Base-by-base conservation (phyloP, 2,329 filamentous ascomycete species). In the Exophiala viscosa region DNA sequence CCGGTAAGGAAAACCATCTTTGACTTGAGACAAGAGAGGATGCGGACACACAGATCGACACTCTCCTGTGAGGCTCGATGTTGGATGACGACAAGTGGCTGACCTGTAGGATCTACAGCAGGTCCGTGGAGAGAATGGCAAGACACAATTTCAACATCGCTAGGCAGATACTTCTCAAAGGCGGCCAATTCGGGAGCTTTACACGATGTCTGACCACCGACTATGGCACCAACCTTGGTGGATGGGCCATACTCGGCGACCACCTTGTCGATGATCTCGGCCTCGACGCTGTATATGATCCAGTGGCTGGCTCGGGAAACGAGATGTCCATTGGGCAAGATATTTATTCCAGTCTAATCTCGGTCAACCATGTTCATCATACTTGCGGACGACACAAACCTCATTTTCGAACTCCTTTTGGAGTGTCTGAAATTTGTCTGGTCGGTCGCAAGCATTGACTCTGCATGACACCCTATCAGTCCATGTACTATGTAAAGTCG, bases 251-350 rank as follows among this genome's bases (percentile, higher is more conserved):
- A 99, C 65, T 86, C 78, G 58, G 86, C 86, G 65, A 96, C 93
- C 64, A 96, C 88, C 62, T 80, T 81, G 68, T 90, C 87, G 70
- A 99, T 95, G 61, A 86, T 82, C 64, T 90, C 90, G 57, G 93
- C 93, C 73, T 97, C 92, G 71, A 99, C 93, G 73, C 88, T 95
- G 80, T 99, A 99, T 69, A 99, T 90, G 74, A 96, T 96, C 72
- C 91, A 97, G 79, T 97, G 92, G 85, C 91, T 96, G 72, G 86
- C 85, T 74, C 93, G 85, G 64, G 93, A 96, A 65, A 99, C 93
- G 70, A 92, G 81, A 75, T 97, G 91, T 65, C 95, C 95, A 81
- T 96, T 96, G 70, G 83, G 85, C 69, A 92, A 84, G 66, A 99
- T 93, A 72, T 88, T 85, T 77, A 99, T 76, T 76, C 85, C 84